Conservation (phyloP, 108 stramenopile genomes). For the Skeletonema tropicum region DNA sequence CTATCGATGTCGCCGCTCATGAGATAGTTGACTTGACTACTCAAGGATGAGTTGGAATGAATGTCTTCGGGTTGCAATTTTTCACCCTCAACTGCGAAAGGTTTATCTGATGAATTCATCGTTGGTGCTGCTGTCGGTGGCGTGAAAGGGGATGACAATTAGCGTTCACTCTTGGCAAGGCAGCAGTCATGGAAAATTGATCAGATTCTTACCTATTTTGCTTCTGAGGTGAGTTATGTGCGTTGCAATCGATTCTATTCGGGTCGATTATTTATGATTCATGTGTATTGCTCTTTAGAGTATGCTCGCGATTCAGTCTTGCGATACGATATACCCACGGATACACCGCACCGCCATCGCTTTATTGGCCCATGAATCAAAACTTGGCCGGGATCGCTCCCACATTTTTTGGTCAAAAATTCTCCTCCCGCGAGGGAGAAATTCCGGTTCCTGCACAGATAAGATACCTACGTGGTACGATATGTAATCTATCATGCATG, state of each 20-base stretch:
- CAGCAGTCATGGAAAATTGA: constrained; percentile 1
- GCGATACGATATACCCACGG: no score
- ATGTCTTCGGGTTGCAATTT: background rate
- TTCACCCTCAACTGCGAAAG: background rate
- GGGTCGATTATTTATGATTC: background rate
- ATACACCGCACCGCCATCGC: no score
- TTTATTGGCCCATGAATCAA: background rate
- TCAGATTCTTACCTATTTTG: background rate
- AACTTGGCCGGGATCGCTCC: background rate
- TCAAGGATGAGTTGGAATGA: background rate
- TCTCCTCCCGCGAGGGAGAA: no score
- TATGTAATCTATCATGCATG: no score
- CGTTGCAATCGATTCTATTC: background rate
- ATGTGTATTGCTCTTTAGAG: background rate
- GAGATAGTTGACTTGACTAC: background rate
- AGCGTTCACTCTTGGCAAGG: background rate
- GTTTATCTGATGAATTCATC: background rate
- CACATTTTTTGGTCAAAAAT: background rate
- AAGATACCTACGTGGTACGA: no score
- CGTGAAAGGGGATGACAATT: background rate
- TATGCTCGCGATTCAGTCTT: constrained; percentile 1
- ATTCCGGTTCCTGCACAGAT: no score
- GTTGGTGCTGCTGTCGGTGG: background rate
- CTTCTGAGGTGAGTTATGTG: background rate
- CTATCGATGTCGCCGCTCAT: background rate